phyloP scores from a whole-genome alignment of 768 basidiomycete species.

The Lentinula guzmanii region DNA sequence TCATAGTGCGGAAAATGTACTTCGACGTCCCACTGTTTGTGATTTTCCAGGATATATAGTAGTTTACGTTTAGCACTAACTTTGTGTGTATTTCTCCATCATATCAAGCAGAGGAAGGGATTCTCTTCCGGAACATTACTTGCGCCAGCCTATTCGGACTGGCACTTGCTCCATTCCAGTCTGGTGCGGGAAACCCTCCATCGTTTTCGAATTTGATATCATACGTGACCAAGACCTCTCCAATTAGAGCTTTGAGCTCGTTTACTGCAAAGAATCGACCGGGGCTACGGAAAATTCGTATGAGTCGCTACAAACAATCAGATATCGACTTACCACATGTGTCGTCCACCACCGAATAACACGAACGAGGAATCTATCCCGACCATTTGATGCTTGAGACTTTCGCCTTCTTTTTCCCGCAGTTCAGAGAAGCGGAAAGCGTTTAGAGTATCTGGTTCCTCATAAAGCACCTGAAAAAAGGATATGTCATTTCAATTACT shows the following conservation, averaged over 20 bases:
- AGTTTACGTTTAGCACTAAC: too few relatives aligned
- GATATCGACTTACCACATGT: conserved; percentile 12
- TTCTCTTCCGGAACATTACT: conserved; percentile 6
- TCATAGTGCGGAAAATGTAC: conserved; percentile 16
- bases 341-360: conserved; percentile 13
- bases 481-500: neutral
- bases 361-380: conserved; percentile 7
- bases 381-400: conserved; percentile 10
- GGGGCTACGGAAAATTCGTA: neutral
- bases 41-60: too few relatives aligned
- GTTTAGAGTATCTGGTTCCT: neutral
- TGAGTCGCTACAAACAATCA: neutral
- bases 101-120: neutral
- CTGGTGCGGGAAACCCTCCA: neutral
- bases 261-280: conserved; percentile 10
- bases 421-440: conserved; percentile 7
- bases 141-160: neutral
- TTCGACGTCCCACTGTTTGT: neutral
- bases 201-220: conserved; percentile 12
- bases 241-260: conserved; percentile 1
- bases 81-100: too few relatives aligned
- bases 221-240: conserved; percentile 11
- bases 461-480: neutral
- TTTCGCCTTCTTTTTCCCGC: conserved; percentile 1
- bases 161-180: neutral